phyloP scores from a whole-genome alignment of 208 protist species.

The Baffinella frigidus region DNA sequence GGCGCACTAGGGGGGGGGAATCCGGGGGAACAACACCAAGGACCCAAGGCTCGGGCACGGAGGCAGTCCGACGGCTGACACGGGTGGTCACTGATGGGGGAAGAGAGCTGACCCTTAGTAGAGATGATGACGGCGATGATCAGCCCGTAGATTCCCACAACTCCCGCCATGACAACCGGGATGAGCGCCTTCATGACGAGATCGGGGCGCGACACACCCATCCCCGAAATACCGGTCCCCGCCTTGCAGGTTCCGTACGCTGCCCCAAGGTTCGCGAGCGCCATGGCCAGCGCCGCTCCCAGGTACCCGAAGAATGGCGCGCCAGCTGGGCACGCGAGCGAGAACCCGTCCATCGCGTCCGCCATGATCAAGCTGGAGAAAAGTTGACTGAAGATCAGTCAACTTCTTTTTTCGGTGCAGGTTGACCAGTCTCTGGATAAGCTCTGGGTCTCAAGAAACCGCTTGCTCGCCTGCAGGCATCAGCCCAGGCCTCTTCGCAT shows the following conservation, averaged over 20 bases:
- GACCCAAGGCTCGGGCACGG: too few species aligned
- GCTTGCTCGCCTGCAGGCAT: too few species aligned
- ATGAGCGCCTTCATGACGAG: constrained; percentile 84
- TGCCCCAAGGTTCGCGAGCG: constrained; percentile 88
- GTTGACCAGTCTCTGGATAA: too few species aligned
- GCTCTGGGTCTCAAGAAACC: too few species aligned
- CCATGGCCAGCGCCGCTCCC: constrained; percentile 69
- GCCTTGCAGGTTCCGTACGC: constrained; percentile 97
- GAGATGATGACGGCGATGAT: constrained; percentile 96
- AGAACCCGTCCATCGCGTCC: constrained; percentile 16
- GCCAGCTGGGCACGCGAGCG: constrained; percentile 55
- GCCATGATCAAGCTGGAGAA: too few species aligned
- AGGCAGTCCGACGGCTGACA: too few species aligned
- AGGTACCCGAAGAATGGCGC: constrained; percentile 75
- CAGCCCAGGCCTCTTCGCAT: too few species aligned
- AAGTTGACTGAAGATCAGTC: too few species aligned
- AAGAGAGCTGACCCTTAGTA: constrained; percentile 64
- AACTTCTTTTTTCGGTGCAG: too few species aligned
- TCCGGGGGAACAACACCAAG: too few species aligned
- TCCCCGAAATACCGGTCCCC: constrained; percentile 91
- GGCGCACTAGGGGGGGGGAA: too few species aligned
- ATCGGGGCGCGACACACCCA: constrained; percentile 92
- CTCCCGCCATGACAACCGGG: constrained; percentile 91
- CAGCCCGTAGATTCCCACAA: constrained; percentile 99
- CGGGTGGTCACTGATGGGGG: too few species aligned